Evolutionary conservation across 495 filamentous ascomycete genomes (phyloP).

Genomic region (Aspergillus homomorphus): DNA sequence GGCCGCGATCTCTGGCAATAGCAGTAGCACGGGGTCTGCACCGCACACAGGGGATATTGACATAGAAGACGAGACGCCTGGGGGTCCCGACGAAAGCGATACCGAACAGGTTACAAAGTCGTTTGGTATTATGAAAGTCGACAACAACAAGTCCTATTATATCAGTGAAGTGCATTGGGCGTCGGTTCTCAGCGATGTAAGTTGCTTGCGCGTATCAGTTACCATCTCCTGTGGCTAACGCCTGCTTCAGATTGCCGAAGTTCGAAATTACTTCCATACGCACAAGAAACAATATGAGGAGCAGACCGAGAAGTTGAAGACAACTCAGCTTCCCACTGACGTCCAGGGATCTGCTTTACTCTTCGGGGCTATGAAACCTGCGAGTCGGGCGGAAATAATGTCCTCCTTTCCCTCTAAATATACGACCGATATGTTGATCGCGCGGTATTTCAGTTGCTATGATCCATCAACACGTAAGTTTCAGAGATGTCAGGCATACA

Average conservation of each 20-base stretch:
- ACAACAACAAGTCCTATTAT: slow-evolving; percentile 81
- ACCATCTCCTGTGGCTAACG: slow-evolving; percentile 13
- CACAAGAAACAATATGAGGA: slow-evolving; percentile 69
- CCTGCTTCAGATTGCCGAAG: slow-evolving; percentile 74
- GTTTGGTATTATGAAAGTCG: slow-evolving; percentile 84
- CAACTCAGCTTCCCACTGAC: slow-evolving; percentile 55
- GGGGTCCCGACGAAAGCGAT: slow-evolving; percentile 68
- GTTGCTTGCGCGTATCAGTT: slow-evolving; percentile 15
- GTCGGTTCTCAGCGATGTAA: slow-evolving; percentile 75
- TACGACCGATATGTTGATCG: slow-evolving; percentile 74
- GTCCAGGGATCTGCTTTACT: slow-evolving; percentile 66
- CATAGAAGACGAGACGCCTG: slow-evolving; percentile 51
- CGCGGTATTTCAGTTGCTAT: slow-evolving; percentile 69
- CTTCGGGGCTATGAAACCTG: slow-evolving; percentile 65
- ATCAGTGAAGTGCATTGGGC: slow-evolving; percentile 90
- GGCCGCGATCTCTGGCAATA: slow-evolving; percentile 60
- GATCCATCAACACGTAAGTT: slow-evolving; percentile 68
- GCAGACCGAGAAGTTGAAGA: slow-evolving; percentile 60
- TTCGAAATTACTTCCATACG: slow-evolving; percentile 79
- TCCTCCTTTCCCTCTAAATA: slow-evolving; percentile 75
- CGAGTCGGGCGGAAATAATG: slow-evolving; percentile 71
- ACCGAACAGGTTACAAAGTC: slow-evolving; percentile 82
- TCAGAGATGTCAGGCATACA: neutral
- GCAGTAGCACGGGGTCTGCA: slow-evolving; percentile 52
- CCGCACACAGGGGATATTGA: slow-evolving; percentile 52